Base-by-base conservation (phyloP, 129 eudicot species). In the Calendula officinalis region DNA sequence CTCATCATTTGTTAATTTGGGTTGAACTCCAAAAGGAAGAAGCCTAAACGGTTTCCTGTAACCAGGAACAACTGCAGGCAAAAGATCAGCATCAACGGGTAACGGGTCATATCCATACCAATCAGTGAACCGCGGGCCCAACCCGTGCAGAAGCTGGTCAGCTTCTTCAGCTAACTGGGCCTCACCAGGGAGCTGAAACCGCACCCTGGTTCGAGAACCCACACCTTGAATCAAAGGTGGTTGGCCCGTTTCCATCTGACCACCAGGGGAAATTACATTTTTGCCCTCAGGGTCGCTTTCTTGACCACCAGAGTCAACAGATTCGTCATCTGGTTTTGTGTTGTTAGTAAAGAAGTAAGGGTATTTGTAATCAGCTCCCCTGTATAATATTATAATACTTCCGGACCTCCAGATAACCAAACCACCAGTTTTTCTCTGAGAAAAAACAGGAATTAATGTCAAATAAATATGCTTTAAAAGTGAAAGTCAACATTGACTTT, bases 11-110 rank as follows among this genome's bases (percentile, higher is more conserved):
- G 99, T 92, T 40, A 92, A 82, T 63, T 54, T 77, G 40, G 96
- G 78, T 75, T 78, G 81, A 55, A 92, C 87, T 60, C 96, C 96
- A 81, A 85, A 92, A 0, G 99, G 99, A 72, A 92, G 99, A 37
- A 92, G 91, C 47, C 99, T 87, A 47, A 88, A 92, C 7, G 95
- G 99, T 72, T 70, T 88, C 68, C 81, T 78, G 79, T 77, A 88
- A 34, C 92, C 90, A 62, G 89, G 82, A 74, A 85, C 82, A 57
- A 79, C 54, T 45, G 96, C 99, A 63, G 99, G 99, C 60, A 92
- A 79, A 79, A 88, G 95, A 79, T 92, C 99, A 34, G 87, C 96
- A 79, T 92, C 99, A 83, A 92, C 85, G 16, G 99, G 99, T 60
- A 81, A 55, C 8, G 99, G 99, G 43, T 92, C 91, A 68, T 80